A percentile compares a stretch with the other conserved stretches of the same genome.
Conservation (phyloP, 768 basidiomycete species). For the Mycena capillaripes region DNA sequence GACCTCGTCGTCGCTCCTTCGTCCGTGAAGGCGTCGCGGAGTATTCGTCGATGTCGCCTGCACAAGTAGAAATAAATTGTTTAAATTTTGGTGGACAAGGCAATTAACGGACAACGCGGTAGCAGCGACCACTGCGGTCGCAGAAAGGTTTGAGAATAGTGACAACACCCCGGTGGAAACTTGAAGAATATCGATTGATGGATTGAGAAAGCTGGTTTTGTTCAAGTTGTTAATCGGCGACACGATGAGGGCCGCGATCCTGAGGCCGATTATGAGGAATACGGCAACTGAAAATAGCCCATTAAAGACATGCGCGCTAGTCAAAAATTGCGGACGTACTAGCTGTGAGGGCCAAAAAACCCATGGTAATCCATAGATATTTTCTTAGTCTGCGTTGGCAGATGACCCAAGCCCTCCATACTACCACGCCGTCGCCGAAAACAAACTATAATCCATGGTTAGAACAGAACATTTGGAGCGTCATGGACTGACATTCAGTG, state of each 20-base stretch:
- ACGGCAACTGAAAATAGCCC: background rate
- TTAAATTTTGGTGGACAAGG: background rate
- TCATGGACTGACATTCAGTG: constrained; percentile 12
- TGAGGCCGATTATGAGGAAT: background rate
- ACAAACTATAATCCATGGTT: constrained; percentile 1
- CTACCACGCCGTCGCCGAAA: constrained; percentile 20
- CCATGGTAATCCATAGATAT: constrained; percentile 19
- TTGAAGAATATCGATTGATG: background rate
- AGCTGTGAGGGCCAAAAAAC: constrained; percentile 15
- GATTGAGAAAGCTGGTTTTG: background rate
- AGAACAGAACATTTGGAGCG: too few relatives aligned
- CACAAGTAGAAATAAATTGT: background rate
- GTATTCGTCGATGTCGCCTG: background rate
- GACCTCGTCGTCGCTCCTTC: background rate
- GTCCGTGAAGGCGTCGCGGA: background rate
- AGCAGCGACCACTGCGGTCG: background rate
- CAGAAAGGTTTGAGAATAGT: background rate
- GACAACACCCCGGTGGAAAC: background rate
- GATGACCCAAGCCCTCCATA: constrained; percentile 29
- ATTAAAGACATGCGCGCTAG: background rate
- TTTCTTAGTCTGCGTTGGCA: constrained; percentile 10
- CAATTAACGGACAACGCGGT: background rate
- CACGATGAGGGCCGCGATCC: background rate
- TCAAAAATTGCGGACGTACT: constrained; percentile 1
- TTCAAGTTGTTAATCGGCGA: background rate